Conservation (phyloP, 305 asterid genomes). For the Striga hermonthica region DNA sequence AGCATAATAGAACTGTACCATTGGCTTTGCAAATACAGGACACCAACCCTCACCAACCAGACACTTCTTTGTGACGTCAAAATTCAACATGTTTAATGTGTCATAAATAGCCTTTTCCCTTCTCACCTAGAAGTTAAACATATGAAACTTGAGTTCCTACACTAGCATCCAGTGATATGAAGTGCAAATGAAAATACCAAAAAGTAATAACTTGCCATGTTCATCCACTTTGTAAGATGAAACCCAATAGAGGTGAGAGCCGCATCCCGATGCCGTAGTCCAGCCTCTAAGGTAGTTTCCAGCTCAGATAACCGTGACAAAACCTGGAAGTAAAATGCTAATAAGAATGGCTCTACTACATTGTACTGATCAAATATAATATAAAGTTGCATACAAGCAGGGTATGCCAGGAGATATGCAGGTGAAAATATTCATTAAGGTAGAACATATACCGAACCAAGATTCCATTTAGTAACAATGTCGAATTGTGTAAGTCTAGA, state of each 20-base stretch:
- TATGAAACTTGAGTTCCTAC: slow-evolving; percentile 25
- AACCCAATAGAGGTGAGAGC: slow-evolving; percentile 75
- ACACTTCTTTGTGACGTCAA: slow-evolving; percentile 96
- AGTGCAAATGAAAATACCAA: slow-evolving; percentile 4
- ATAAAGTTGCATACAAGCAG: neutral
- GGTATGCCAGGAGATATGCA: neutral
- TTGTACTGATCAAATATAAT: slow-evolving; percentile 23
- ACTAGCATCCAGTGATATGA: slow-evolving; percentile 18
- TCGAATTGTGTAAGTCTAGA: neutral
- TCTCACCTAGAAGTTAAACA: slow-evolving; percentile 60
- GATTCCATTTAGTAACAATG: neutral
- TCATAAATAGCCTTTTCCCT: slow-evolving; percentile 93
- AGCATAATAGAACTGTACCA: slow-evolving; percentile 44
- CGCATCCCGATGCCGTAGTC: slow-evolving; percentile 72
- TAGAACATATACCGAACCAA: neutral
- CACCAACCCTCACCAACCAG: slow-evolving; percentile 99
- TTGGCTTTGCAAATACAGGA: slow-evolving; percentile 76
- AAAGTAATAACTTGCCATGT: slow-evolving; percentile 48
- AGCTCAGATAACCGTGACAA: slow-evolving; percentile 82
- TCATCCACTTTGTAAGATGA: slow-evolving; percentile 84
- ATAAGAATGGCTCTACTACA: slow-evolving; percentile 11
- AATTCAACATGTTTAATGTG: slow-evolving; percentile 88
- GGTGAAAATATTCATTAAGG: neutral
- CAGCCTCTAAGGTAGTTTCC: slow-evolving; percentile 90
- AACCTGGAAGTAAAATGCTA: slow-evolving; percentile 50